Evolutionary conservation across 2,329 filamentous ascomycete genomes (phyloP), one percentile per base, ranked within the genome.

Genomic region (Verticillium nonalfalfae): DNA sequence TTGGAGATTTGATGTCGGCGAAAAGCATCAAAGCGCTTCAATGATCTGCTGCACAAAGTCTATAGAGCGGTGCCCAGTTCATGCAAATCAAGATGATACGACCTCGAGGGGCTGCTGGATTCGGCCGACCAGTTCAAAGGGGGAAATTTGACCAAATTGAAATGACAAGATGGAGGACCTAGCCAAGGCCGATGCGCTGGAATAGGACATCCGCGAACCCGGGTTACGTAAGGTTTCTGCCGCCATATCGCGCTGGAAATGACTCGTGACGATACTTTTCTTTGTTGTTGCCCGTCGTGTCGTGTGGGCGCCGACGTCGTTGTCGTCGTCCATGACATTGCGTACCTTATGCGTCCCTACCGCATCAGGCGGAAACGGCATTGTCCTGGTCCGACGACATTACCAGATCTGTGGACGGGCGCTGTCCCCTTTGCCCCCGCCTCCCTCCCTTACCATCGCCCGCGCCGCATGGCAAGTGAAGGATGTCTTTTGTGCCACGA

Each of bases 1-100:
- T 50, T 50, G 45, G 45, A 50, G 45, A 50, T 50, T 50, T 50
- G 45, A 50, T 50, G 45, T 21, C 11, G 45, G 4, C n/a, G 45
- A 26, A 50, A 50, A 40, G 39, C 40, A 58, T 58, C 57, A 58
- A 58, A 58, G 57, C 57, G 57, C 45, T 50, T 58, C 57, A 58
- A 58, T 58, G 57, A 58, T 58, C 57, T 58, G 57, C 57, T 58
- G 57, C 57, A 58, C 57, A 45, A 50, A 50, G 18, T 21, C 45
- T 18, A 50, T 50, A 50, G 45, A 50, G 45, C 45, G 45, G n/a
- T 50, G 45, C 45, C 45, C 45, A 50, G 45, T 50, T 50, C 45
- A 50, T 50, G 45, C 45, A 50, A 50, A 50, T 10, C n/a, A 21
- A 50, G 45, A 50, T 50, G 45, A 50, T 50, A 18, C n/a, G 45